Evolutionary conservation across 2,329 filamentous ascomycete species (phyloP).

Genomic region (Stagonosporopsis cucurbitacearum): DNA sequence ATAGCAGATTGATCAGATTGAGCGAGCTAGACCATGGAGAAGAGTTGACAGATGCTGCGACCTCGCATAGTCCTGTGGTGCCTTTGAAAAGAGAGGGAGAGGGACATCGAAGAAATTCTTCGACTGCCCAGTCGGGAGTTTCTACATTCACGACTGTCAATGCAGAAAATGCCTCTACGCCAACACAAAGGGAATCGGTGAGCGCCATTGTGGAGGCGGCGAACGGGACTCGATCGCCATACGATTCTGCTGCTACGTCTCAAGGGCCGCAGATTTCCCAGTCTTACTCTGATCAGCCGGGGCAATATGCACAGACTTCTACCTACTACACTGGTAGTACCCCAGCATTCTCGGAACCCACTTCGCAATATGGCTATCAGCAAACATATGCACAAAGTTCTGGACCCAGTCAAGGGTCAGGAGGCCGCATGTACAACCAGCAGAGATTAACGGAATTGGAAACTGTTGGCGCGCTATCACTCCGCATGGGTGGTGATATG

Average conservation of each 20-base stretch:
- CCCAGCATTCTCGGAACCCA: neutral
- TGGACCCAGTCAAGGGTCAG: neutral
- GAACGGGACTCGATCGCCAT: neutral
- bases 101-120: slow-evolving; percentile 4
- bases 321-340: neutral
- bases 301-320: neutral
- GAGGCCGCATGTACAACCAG: neutral
- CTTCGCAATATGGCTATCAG: neutral
- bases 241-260: neutral
- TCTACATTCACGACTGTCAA: slow-evolving; percentile 24
- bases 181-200: neutral
- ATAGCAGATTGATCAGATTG: slow-evolving; percentile 23
- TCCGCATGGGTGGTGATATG: neutral
- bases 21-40: slow-evolving; percentile 24
- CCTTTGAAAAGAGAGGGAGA: slow-evolving; percentile 11
- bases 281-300: slow-evolving; percentile 1
- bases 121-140: neutral
- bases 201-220: neutral
- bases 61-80: neutral
- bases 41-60: slow-evolving; percentile 15
- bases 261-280: slow-evolving; percentile 6
- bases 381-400: slow-evolving; percentile 1
- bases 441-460: slow-evolving; percentile 5
- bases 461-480: neutral
- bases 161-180: neutral